Evolutionary conservation across 352 stramenopile genomes (phyloP).

Genomic region (Peronosclerospora sorghi): DNA sequence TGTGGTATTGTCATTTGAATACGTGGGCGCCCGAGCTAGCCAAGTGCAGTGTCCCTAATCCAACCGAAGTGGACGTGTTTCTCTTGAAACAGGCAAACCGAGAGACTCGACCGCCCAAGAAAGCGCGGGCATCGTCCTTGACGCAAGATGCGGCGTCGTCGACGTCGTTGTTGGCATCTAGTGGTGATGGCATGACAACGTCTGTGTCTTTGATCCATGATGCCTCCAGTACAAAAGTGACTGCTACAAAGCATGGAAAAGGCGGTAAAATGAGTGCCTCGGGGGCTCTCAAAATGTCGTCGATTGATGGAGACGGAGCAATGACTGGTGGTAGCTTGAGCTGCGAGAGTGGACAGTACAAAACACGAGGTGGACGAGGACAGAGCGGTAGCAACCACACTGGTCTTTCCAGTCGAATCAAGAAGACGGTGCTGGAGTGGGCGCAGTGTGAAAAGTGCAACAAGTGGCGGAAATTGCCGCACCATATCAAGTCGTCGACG

Average conservation of each 20-base stretch:
- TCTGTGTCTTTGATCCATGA: slow-evolving; percentile 12
- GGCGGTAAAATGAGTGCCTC: slow-evolving; percentile 6
- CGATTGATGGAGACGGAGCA: slow-evolving; percentile 1
- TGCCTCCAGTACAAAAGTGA: slow-evolving; percentile 7
- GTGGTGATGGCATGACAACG: slow-evolving; percentile 1
- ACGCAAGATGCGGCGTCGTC: slow-evolving; percentile 8
- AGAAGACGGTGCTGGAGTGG: slow-evolving; percentile 87
- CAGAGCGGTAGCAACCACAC: slow-evolving; percentile 1
- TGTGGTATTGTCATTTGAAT: slow-evolving; percentile 83
- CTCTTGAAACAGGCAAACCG: slow-evolving; percentile 61
- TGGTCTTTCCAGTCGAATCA: slow-evolving; percentile 20
- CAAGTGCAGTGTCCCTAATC: slow-evolving; percentile 57
- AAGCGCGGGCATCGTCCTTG: slow-evolving; percentile 19
- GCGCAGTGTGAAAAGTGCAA: slow-evolving; percentile 93
- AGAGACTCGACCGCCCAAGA: slow-evolving; percentile 40
- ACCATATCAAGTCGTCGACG: slow-evolving; percentile 83
- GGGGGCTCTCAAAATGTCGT: slow-evolving; percentile 6
- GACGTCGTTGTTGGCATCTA: slow-evolving; percentile 9
- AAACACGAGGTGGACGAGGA: slow-evolving; percentile 16
- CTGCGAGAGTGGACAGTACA: not conserved
- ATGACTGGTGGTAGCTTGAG: slow-evolving; percentile 4
- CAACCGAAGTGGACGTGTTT: slow-evolving; percentile 57
- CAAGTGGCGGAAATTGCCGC: slow-evolving; percentile 93
- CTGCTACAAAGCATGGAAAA: slow-evolving; percentile 18
- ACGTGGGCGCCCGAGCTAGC: slow-evolving; percentile 66